These are phyloP conservation scores for Macrolepiota dolichaula DNA, from an alignment of 768 basidiomycete genomes.

Conservation along the genomic window DNA sequence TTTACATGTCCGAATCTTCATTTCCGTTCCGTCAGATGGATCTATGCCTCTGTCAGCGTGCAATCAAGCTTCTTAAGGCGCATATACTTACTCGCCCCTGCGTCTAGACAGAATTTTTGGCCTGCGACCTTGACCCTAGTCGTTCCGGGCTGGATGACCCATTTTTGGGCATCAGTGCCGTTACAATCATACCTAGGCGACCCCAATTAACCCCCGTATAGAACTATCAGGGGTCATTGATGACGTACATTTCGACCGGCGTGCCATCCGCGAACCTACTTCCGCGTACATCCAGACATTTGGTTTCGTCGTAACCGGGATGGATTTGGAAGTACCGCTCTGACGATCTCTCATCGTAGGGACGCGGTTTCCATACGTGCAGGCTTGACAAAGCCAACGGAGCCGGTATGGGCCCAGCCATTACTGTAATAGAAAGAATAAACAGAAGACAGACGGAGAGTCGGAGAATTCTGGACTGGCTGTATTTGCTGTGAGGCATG, in stretches of 20 bases:
- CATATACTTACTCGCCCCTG: conserved; percentile 15
- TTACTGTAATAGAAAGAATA: too few species aligned
- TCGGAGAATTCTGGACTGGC: too few species aligned
- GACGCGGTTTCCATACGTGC: too few species aligned
- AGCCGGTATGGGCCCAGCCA: too few species aligned
- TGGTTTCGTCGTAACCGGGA: conserved; percentile 11
- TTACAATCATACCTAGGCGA: conserved; percentile 22
- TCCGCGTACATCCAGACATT: conserved; percentile 32
- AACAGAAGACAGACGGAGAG: too few species aligned
- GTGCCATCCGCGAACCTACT: conserved; percentile 27
- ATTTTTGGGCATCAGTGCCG: conserved; percentile 19
- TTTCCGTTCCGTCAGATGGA: conserved; percentile 13
- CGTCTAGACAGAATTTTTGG: conserved; percentile 21
- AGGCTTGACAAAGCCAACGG: too few species aligned
- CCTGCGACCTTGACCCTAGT: conserved; percentile 18
- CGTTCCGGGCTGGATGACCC: conserved; percentile 16
- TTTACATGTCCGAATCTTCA: conserved; percentile 27
- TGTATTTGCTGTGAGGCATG: too few species aligned
- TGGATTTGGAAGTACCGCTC: too few species aligned
- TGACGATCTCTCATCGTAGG: too few species aligned
- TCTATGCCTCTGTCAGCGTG: conserved; percentile 12
- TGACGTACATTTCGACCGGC: conserved; percentile 29
- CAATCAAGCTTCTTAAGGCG: too few species aligned
- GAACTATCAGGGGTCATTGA: neutral
- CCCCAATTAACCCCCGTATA: too few species aligned